Conservation (phyloP, 768 basidiomycete genomes). For the Gloeostereum incarnatum region DNA sequence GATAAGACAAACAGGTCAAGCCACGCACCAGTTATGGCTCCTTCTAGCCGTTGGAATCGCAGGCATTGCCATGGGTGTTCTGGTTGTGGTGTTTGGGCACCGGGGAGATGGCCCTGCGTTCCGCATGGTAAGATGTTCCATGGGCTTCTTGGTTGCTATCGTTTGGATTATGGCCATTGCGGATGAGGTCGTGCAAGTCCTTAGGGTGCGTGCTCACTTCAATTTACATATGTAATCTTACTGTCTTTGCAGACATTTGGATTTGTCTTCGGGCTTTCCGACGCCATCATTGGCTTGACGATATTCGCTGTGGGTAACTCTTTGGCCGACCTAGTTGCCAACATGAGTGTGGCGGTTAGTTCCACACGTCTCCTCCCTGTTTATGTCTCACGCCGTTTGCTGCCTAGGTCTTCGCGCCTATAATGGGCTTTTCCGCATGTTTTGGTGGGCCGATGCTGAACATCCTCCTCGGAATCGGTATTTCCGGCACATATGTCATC, state of each 20-base stretch:
- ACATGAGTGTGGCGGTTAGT: slow-evolving; percentile 86
- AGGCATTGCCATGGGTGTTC: slow-evolving; percentile 42
- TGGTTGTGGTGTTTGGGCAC: slow-evolving; percentile 52
- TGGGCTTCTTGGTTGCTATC: slow-evolving; percentile 86
- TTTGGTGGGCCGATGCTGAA: slow-evolving; percentile 93
- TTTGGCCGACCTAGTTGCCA: slow-evolving; percentile 92
- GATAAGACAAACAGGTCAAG: no score
- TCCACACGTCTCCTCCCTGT: not conserved
- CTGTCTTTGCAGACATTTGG: slow-evolving; percentile 65
- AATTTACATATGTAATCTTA: not conserved
- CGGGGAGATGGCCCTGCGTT: slow-evolving; percentile 48
- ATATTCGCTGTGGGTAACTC: slow-evolving; percentile 97
- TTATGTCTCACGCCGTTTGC: not conserved
- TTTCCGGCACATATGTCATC: slow-evolving; percentile 85
- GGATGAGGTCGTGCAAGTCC: slow-evolving; percentile 87
- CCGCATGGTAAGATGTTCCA: slow-evolving; percentile 68
- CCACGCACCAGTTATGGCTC: slow-evolving; percentile 36
- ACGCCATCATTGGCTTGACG: slow-evolving; percentile 94
- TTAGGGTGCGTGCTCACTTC: slow-evolving; percentile 49
- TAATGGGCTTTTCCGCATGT: slow-evolving; percentile 95
- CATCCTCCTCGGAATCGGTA: slow-evolving; percentile 83
- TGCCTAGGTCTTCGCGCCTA: slow-evolving; percentile 67
- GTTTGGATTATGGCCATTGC: slow-evolving; percentile 99
- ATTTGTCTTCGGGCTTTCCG: slow-evolving; percentile 89
- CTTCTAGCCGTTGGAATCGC: slow-evolving; percentile 42